Evolutionary conservation across 805 yeast species (phyloP), one percentile per base, ranked within the genome.

Genomic region (Spathaspora gorwiae): DNA sequence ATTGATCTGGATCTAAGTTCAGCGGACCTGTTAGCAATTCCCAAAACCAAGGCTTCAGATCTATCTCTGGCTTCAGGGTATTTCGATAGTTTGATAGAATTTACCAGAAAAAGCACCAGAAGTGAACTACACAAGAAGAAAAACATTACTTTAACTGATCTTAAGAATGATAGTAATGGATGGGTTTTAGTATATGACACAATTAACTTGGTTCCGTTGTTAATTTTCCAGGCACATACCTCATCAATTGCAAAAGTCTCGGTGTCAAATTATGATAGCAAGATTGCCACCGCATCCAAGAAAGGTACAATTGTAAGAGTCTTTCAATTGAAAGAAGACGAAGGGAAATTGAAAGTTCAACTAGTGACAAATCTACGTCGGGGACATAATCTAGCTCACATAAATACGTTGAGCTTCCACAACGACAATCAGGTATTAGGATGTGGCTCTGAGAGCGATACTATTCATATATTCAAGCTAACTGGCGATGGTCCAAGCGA

Each of bases 291-390:
- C 2, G 76, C 76, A 2, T 67, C 73, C 1, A 49, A 61, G 14
- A 72, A 69, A 47, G 76, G 76, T 7, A 72, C 76, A 7, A 71
- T 72, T 11, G 56, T 72, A 1, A 54, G 76, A 12, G 66, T 68
- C 2, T 62, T 62, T 46, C 62, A 59, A 46, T 43, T 65, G 7
- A 39, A 44, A 8, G 45, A 43, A 9, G 46, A 48, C 6, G 44
- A 40, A 14, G 51, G 47, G 31, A 50, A 51, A 7, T 44, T 62
- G 31, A 46, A 40, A 2, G 51, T 71, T 11, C 45, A 54, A 11
- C 66, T 59, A 36, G 64, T 66, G 14, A 61, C 56, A 14, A 67
- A 62, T 44, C 60, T 72, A 30, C 56, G 76, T 34, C 52, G 76
- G 12, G 76, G 76, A 4, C 73, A 69, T 44, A 66, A 70, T 44